A percentile compares a stretch with the other conserved stretches of the same genome.
Conservation (phyloP, 2,329 filamentous ascomycete genomes). For the Scleromitrula shiraiana region DNA sequence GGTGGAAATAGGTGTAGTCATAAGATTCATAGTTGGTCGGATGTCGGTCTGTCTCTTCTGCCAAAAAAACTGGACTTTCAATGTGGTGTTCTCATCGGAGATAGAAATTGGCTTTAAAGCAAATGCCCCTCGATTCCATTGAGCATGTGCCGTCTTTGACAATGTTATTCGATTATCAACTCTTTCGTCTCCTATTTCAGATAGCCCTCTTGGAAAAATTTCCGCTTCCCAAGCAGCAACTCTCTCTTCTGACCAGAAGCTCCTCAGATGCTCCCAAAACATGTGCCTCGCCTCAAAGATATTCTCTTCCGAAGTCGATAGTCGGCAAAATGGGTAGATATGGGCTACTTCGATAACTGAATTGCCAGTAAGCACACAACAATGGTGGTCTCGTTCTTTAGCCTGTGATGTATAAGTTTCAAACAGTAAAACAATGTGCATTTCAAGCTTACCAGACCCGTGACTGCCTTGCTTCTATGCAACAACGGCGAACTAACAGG, state of each 20-base stretch:
- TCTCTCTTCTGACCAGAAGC: constrained; percentile 13
- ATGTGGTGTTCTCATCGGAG: constrained; percentile 9
- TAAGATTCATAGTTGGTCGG: constrained; percentile 10
- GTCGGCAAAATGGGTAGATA: constrained; percentile 12
- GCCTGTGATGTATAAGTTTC: constrained; percentile 7
- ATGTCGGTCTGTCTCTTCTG: constrained; percentile 8
- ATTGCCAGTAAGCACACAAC: constrained; percentile 14
- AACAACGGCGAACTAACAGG: constrained; percentile 6
- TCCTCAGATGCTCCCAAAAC: constrained; percentile 12
- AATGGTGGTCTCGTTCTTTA: constrained; percentile 9
- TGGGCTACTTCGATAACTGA: constrained; percentile 10
- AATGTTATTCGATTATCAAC: constrained; percentile 12
- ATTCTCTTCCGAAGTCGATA: constrained; percentile 8
- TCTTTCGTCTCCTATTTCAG: constrained; percentile 7
- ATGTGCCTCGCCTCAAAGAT: constrained; percentile 8
- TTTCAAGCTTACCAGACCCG: constrained; percentile 8
- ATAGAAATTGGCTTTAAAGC: constrained; percentile 16
- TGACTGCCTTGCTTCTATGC: neutral
- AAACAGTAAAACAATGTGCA: constrained; percentile 1
- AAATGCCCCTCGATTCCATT: constrained; percentile 15
- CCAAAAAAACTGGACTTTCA: constrained; percentile 17
- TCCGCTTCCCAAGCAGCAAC: constrained; percentile 16
- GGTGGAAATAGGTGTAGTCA: constrained; percentile 13
- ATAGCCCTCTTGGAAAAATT: constrained; percentile 10
- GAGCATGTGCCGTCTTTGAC: neutral